Evolutionary conservation across 768 basidiomycete species (phyloP), one percentile per base, ranked within the genome.

Genomic region (Tricholoma bakamatsutake): DNA sequence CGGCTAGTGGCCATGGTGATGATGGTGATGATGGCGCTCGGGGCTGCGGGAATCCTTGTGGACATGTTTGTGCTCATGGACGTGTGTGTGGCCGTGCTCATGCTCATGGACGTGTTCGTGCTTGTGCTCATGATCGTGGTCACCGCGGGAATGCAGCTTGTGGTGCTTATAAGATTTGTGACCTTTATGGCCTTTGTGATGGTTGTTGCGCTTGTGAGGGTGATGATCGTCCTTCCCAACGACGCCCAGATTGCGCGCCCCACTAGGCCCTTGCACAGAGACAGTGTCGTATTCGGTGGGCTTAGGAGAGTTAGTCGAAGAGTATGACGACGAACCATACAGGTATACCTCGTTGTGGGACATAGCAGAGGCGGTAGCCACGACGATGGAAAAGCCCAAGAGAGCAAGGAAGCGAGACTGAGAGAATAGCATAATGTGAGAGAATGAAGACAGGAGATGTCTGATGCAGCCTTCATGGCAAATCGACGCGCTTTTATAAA

Each of bases 391-490:
- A 12, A 59, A 28, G 21, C 54, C 47, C 46, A 59, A 30, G 27
- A 59, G 47, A 39, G 48, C 24, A 6, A 56, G n/a, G 43, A 56
- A 48, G 24, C 54, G 55, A 45, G 55, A 18, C 11, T 53, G 54
- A 12, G 52, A 27, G 21, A 39, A 34, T 21, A 52, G 10, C 54
- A 59, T 59, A 8, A 10, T 40, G 46, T 21, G 27, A 12, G 39
- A 27, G 12, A 24, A 17, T 28, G 31, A 24, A 28, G 40, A 37
- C 40, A 31, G 27, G 21, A 17, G 15, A 5, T 3, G 40, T 43
- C 39, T 17, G n/a, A 53, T 30, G 30, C 18, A 53, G 31, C 2
- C 9, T 53, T 30, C 40, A 45, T 30, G 28, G 46, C 28, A 30
- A 48, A 31, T 48, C n/a, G 46, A n/a, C 46, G 15, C n/a, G 17